These are phyloP conservation scores for Aureobasidium sp. DNA, from an alignment of 2,329 filamentous ascomycete genomes.

Conservation along the genomic window DNA sequence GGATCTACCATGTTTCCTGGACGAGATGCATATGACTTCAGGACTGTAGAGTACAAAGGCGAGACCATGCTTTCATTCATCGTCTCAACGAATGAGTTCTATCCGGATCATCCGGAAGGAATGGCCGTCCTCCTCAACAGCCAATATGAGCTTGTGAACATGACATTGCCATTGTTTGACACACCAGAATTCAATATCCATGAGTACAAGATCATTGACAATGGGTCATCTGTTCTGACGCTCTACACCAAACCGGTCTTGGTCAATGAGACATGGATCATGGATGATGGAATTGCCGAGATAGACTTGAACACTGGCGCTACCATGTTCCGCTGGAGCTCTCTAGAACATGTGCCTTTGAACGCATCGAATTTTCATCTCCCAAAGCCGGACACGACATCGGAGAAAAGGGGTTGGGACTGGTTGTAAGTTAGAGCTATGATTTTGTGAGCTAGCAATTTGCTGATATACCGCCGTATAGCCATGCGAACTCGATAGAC, in stretches of 20 bases:
- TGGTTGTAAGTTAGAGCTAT: conserved; percentile 10
- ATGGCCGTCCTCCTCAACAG: conserved; percentile 16
- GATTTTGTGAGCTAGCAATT: background rate
- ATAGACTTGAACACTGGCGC: conserved; percentile 29
- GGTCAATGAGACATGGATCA: conserved; percentile 24
- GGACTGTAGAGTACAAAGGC: background rate
- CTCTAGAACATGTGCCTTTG: conserved; percentile 19
- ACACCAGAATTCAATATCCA: conserved; percentile 32
- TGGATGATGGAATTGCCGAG: conserved; percentile 30
- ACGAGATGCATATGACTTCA: conserved; percentile 20
- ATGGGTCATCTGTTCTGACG: conserved; percentile 28
- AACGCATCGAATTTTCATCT: conserved; percentile 25
- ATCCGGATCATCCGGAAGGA: conserved; percentile 4
- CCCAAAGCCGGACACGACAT: background rate
- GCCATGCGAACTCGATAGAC: conserved; percentile 35
- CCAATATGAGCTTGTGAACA: conserved; percentile 7
- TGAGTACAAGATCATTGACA: conserved; percentile 32
- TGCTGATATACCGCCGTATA: background rate
- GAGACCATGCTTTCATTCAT: conserved; percentile 14
- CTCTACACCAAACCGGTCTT: conserved; percentile 18
- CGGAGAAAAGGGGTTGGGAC: conserved; percentile 15
- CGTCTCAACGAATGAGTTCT: conserved; percentile 9
- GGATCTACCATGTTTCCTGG: conserved; percentile 18
- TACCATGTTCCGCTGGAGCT: conserved; percentile 32
- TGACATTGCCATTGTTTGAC: background rate